These are phyloP conservation scores for Nigrograna mackinnonii DNA, from an alignment of 2,329 filamentous ascomycete species.

Conservation along the genomic window DNA sequence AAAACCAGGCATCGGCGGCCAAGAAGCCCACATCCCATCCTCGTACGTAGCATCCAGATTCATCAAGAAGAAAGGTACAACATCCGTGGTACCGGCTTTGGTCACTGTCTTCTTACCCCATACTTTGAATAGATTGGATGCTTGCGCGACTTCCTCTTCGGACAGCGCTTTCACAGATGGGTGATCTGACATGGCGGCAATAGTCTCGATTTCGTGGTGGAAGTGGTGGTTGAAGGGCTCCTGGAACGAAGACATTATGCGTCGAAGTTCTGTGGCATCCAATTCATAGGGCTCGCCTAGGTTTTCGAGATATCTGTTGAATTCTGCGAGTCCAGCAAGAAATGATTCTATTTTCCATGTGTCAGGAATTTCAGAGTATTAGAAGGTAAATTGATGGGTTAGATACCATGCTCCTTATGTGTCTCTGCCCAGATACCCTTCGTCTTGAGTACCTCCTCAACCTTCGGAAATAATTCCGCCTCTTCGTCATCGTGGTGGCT, in stretches of 20 bases:
- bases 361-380: too few species aligned
- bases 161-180: slow-evolving; percentile 54
- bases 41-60: slow-evolving; percentile 65
- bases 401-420: slow-evolving; percentile 37
- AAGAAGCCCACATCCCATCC: slow-evolving; percentile 62
- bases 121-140: slow-evolving; percentile 57
- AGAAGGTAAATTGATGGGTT: too few species aligned
- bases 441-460: slow-evolving; percentile 29
- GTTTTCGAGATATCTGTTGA: slow-evolving; percentile 24
- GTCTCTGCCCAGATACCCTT: slow-evolving; percentile 34
- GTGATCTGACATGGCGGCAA: slow-evolving; percentile 42
- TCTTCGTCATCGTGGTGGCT: slow-evolving; percentile 43
- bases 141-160: slow-evolving; percentile 48
- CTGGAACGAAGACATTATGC: slow-evolving; percentile 33
- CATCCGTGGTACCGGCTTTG: slow-evolving; percentile 62
- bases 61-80: slow-evolving; percentile 67
- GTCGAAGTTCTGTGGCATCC: slow-evolving; percentile 21
- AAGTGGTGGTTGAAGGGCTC: slow-evolving; percentile 32
- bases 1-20: slow-evolving; percentile 66
- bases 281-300: slow-evolving; percentile 24
- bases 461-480: slow-evolving; percentile 35
- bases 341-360: slow-evolving; percentile 28
- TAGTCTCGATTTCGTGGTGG: slow-evolving; percentile 37
- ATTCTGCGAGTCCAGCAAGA: slow-evolving; percentile 24
- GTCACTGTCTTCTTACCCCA: slow-evolving; percentile 68